Base-by-base conservation (phyloP, 371 early-diverging fungal genomes). In the Mucor mucedo region DNA sequence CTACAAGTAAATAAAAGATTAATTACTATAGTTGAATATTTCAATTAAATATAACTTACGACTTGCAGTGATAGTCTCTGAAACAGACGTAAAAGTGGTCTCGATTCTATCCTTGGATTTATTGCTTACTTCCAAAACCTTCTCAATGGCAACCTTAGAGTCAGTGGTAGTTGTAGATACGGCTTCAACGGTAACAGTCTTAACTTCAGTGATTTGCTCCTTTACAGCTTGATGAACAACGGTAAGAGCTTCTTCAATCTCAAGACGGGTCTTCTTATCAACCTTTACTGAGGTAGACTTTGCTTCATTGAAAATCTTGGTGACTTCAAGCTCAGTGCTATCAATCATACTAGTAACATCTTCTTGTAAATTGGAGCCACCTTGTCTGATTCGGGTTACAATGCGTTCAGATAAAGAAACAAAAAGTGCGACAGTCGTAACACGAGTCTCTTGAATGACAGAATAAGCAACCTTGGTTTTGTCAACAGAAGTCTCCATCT, bases 401-500 rank as follows among this genome's bases (percentile, higher is more conserved):
- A 70, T 67, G 40, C 53, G 63, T 42, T 66, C 60, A 54, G 60
- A 62, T 16, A 71, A 42, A 5, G 62, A 58, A 6, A 65, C 62
- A 47, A 70, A 63, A 7, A 66, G 10, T 35, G 57, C 49, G 41
- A 66, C 28, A 7, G 63, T 62, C 16, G 66, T 62, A 3, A 63
- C 50, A 13, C 73, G 70, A 4, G 60, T 73, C 10, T 69, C 69
- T 63, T 72, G 65, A 35, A 72, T 50, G 1, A 62, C 63, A 33
- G 69, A 45, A 38, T 65, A 65, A n/a, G 67, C 70, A 27, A 63
- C 21, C 67, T 73, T 73, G 35, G 63, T 72, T 48, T 66, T 65
- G 3, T 70, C 70, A 16, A 65, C 63, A 30, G 62, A 54, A 10
- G 69, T 63, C 4, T 60, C 59, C 56, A 57, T 49, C 54, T 69